These are phyloP conservation scores for Pyrenophora tritici-repentis DNA, from an alignment of 2,329 filamentous ascomycete genomes.

Conservation along the genomic window DNA sequence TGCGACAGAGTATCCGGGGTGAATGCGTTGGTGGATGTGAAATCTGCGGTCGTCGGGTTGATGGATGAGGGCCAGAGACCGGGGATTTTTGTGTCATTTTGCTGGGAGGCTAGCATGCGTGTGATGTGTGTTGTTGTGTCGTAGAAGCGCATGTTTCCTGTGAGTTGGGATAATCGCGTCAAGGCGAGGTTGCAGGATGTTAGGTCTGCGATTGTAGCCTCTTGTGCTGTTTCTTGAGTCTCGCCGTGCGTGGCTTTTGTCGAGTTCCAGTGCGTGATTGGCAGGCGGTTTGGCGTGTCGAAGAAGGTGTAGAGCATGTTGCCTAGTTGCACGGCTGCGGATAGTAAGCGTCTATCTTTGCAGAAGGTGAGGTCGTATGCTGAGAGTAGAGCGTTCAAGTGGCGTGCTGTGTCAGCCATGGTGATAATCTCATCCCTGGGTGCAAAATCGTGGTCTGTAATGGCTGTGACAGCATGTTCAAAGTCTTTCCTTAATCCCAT, in stretches of 20 bases:
- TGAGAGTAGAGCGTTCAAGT: background rate
- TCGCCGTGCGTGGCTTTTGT: slow-evolving; percentile 21
- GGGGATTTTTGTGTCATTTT: slow-evolving; percentile 48
- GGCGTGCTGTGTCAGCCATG: background rate
- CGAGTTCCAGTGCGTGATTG: slow-evolving; percentile 49
- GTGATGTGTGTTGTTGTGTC: slow-evolving; percentile 50
- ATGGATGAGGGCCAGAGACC: slow-evolving; percentile 50
- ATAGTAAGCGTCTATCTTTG: slow-evolving; percentile 53
- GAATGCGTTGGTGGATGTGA: slow-evolving; percentile 38
- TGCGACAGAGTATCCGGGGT: background rate
- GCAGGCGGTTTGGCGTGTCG: slow-evolving; percentile 68
- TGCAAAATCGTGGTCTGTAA: background rate
- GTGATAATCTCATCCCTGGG: background rate
- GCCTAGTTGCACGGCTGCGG: slow-evolving; percentile 65
- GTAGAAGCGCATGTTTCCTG: slow-evolving; percentile 51
- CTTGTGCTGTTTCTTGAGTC: slow-evolving; percentile 40
- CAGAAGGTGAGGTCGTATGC: background rate
- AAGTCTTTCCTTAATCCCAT: slow-evolving; percentile 2
- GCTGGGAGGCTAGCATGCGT: slow-evolving; percentile 45
- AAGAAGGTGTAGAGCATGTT: slow-evolving; percentile 67
- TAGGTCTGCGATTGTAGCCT: slow-evolving; percentile 50
- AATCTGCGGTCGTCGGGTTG: slow-evolving; percentile 21
- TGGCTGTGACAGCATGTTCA: background rate
- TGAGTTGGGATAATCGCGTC: slow-evolving; percentile 50
- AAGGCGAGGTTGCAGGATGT: slow-evolving; percentile 51